Conservation (phyloP, 495 filamentous ascomycete species). For the Neurospora intermedia region DNA sequence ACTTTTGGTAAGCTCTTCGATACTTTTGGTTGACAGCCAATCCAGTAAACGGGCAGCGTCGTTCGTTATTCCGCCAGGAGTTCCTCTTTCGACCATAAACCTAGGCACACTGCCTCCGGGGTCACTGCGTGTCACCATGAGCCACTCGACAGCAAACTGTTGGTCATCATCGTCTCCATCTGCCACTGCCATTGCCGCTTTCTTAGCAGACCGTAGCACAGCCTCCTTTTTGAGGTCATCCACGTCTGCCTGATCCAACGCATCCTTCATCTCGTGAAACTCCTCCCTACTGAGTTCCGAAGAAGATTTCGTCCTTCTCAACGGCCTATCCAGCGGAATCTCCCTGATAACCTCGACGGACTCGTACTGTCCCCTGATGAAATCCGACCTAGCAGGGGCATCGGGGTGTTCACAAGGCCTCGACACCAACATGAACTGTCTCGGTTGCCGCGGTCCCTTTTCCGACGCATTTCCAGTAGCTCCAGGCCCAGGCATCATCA, state of each 20-base stretch:
- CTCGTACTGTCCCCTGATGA: constrained; percentile 79
- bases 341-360: constrained; percentile 87
- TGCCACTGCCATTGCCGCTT: not conserved
- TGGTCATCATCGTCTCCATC: constrained; percentile 5
- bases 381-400: constrained; percentile 53
- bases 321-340: constrained; percentile 42
- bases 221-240: constrained; percentile 20
- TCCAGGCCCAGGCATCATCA: constrained; percentile 46
- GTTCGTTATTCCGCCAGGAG: constrained; percentile 67
- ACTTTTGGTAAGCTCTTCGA: constrained; percentile 13
- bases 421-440: constrained; percentile 78
- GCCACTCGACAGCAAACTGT: constrained; percentile 66
- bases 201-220: constrained; percentile 19
- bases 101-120: constrained; percentile 86
- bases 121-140: constrained; percentile 93
- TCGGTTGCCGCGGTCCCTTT: constrained; percentile 20
- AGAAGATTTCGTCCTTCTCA: constrained; percentile 22
- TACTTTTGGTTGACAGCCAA: constrained; percentile 59
- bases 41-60: constrained; percentile 81
- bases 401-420: constrained; percentile 70
- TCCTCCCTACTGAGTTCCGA: constrained; percentile 19
- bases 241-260: not conserved
- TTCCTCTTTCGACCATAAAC: constrained; percentile 91
- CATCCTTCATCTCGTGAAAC: constrained; percentile 6
- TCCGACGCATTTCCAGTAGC: constrained; percentile 1